Evolutionary conservation across 2,329 filamentous ascomycete genomes (phyloP), one percentile per base, ranked within the genome.

Genomic region (Penicillium sp.): DNA sequence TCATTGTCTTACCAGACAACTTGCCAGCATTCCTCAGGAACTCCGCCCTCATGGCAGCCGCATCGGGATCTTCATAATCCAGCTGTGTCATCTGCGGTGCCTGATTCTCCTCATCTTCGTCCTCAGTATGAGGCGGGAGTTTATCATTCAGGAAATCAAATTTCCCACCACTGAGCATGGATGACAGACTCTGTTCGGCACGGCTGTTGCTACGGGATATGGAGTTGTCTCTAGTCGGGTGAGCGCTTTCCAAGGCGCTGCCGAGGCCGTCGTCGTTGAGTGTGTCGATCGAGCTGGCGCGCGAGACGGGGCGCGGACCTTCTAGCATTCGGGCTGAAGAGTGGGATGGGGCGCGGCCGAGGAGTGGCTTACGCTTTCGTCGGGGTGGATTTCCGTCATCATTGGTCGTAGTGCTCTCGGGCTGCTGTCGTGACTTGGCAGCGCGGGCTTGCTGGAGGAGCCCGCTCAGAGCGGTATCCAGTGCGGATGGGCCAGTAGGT

Each of bases 21-120:
- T 83, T 66, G 68, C 79, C 61, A 0, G 72, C 71, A 52, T 71
- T 60, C 5, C 80, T 79, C 61, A 82, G 79, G 29, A 80, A 81
- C 38, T 80, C 81, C 35, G 84, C 82, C n/a, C 81, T 81, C 66
- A 84, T 83, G 53, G 80, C 80, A 13, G 80, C 78, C 2, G 82
- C 82, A 45, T 85, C 78, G 1, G 77, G 73, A 58, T 80, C 78
- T 57, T 81, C 78, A 55, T 81, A 81, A 29, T 77, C 76, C 19
- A 81, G 65, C 62, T 81, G 78, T 6, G 79, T 81, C 75, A 79
- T 75, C 15, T 70, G 71, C 15, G 77, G 75, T 8, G 70, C 66
- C 53, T 76, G 70, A 12, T 73, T 64, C 47, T 71, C 72, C 51
- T 73, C 71, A 12, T 71, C 63, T 39, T 72, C 70, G 15, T 67